phyloP scores from a whole-genome alignment of 208 protist genomes.

The Herpetomonas tarakana region DNA sequence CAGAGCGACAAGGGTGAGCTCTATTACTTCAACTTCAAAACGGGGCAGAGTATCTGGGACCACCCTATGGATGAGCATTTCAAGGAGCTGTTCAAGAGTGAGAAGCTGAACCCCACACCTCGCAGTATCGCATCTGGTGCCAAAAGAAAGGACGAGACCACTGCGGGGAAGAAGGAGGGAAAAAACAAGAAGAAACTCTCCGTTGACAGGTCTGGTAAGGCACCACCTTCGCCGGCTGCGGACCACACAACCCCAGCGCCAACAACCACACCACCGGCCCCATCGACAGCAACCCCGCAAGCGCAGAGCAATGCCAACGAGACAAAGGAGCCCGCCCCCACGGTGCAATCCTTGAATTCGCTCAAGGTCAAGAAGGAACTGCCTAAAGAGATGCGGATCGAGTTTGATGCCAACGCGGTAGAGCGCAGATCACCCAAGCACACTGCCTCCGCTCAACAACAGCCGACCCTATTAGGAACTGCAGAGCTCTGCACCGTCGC shows the following conservation, averaged over 20 bases:
- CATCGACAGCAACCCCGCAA: background rate
- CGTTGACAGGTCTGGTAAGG: background rate
- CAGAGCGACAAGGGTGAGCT: conserved; percentile 90
- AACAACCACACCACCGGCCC: background rate
- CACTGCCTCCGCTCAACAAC: background rate
- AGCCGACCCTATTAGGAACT: background rate
- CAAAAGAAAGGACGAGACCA: conserved; percentile 1
- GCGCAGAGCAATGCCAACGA: conserved; percentile 3
- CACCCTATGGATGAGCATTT: conserved; percentile 95
- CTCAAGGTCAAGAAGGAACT: conserved; percentile 32
- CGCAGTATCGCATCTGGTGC: conserved; percentile 9
- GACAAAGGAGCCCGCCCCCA: conserved; percentile 5
- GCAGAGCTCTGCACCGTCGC: background rate
- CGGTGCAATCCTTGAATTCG: conserved; percentile 22
- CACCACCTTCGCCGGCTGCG: too few relatives aligned
- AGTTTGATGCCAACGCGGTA: background rate
- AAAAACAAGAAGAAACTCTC: conserved; percentile 6
- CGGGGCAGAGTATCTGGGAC: conserved; percentile 92
- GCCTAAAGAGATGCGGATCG: conserved; percentile 18
- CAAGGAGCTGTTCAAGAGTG: conserved; percentile 62
- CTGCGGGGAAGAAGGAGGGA: background rate
- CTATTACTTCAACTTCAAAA: conserved; percentile 96
- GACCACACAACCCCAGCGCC: too few relatives aligned
- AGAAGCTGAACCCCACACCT: conserved; percentile 24
- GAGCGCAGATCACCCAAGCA: background rate